Evolutionary conservation across 352 stramenopile genomes (phyloP), one percentile per base, ranked within the genome.

Genomic region (Phytophthora ramorum): DNA sequence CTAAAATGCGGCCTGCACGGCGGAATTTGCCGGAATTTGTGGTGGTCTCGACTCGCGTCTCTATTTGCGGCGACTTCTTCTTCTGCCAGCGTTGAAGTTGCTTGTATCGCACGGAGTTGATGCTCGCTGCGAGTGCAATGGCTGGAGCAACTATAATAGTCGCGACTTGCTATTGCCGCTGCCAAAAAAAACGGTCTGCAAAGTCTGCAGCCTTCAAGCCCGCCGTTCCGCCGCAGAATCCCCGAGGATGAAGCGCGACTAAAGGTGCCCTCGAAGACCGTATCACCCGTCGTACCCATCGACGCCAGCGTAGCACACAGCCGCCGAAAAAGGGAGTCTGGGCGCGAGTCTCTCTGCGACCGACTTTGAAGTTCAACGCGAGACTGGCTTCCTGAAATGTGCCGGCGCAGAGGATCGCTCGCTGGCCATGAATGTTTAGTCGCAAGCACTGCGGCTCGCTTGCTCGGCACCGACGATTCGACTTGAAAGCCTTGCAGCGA

Each of bases 1-100:
- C 6, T 16, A 47, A 43, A 43, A 19, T 16, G 13, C 10, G 19
- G 32, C 1, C 20, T 19, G 37, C 46, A 57, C 56, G 56, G 56
- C 45, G 46, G 45, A 64, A 64, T 56, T 64, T 64, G 50, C 55
- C 45, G 46, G 45, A 64, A 64, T 56, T 64, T 64, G 50, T 60
- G 28, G 58, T 54, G 47, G 58, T 60, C 48, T 48, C 16, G 46
- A 37, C 45, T 32, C 41, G 48, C 38, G 58, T 60, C 48, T 59
- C 48, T 66, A 45, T 54, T 66, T 48, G 48, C 43, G 24, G 17
- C 43, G 30, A 30, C 30, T 50, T 55, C 30, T 46, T 34, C 4
- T 46, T 57, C 44, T 24, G 22, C 22, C 26, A 32, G 20, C 45
- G 50, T 58, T 58, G 50, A 58, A 58, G 50, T 58, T 28, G 48